Base-by-base conservation (phyloP, 2,329 filamentous ascomycete genomes). In the Colletotrichum sp. region DNA sequence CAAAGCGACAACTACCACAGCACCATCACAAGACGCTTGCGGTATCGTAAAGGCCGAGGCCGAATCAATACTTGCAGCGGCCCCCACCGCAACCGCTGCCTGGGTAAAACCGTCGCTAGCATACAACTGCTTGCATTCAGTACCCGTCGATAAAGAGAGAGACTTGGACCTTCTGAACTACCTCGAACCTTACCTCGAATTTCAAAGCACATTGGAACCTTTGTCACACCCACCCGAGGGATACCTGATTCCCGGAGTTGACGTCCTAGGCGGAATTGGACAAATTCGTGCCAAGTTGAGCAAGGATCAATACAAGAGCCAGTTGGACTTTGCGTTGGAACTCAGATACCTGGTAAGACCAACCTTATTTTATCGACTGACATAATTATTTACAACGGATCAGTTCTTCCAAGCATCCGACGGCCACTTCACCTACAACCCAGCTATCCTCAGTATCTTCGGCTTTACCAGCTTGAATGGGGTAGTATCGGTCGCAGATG, bases 201-300 rank as follows among this genome's bases (percentile, higher is more conserved):
- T 71, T 7, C 79, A 80, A 26, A 77, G 76, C 64, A 79, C 79
- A 2, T 16, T 80, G 16, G 77, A 79, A 21, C 64, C 71, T 16
- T 72, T 80, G 1, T 49, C 66, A 12, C 55, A 74, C 13, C 79
- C 79, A 1, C 78, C 79, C 0, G 55, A 77, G 13, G 78, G 77
- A 16, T 80, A 79, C 36, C 49, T 80, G 5, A 68, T 78, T 18
- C 75, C 78, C 0, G 77, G 76, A 15, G 78, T 80, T 15, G 78
- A 80, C 28, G 24, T 80, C 7, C 26, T 79, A 1, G 55, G 32
- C 4, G 79, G 79, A 1, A 21, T 80, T 13, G 64, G 77, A 6
- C 73, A 75, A 6, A 78, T 80, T 44, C 60, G 71, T 13, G n/a
- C 66, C 16, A 79, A 78, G 59, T 52, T 80, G 5, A 57, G 26